These are phyloP conservation scores for Pichia sp. DNA, from an alignment of 1,139 yeast genomes.

Conservation along the genomic window DNA sequence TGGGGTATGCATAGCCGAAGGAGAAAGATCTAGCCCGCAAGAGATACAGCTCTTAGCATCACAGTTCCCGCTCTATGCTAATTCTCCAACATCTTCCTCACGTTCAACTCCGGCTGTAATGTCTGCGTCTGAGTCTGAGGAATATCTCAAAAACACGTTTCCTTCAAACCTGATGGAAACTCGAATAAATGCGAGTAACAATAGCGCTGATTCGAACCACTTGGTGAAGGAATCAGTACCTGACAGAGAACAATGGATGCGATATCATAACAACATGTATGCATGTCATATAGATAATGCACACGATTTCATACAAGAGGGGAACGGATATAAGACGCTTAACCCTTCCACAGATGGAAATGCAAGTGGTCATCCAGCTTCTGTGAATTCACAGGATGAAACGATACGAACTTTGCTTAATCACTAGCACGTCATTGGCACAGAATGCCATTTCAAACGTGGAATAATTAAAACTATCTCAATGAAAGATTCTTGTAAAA, in stretches of 20 bases:
- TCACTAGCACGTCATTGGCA: no score
- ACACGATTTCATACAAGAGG: background rate
- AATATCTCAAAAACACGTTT: background rate
- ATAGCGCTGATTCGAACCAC: background rate
- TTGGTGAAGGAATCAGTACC: background rate
- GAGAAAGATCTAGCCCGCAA: slow-evolving; percentile 8
- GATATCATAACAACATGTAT: slow-evolving; percentile 1
- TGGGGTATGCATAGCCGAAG: slow-evolving; percentile 23
- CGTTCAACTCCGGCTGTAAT: slow-evolving; percentile 8
- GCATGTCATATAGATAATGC: background rate
- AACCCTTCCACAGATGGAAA: background rate
- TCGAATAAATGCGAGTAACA: background rate
- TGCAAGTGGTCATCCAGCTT: background rate
- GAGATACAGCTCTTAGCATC: slow-evolving; percentile 15
- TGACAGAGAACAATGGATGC: slow-evolving; percentile 3
- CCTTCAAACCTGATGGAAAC: background rate
- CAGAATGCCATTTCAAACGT: no score
- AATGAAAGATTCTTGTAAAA: no score
- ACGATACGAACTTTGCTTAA: background rate
- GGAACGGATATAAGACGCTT: background rate
- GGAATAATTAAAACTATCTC: no score
- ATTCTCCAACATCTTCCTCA: slow-evolving; percentile 7
- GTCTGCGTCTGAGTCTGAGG: slow-evolving; percentile 2
- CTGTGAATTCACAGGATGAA: slow-evolving; percentile 2
- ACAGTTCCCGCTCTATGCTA: slow-evolving; percentile 17